A percentile compares a stretch with the other conserved stretches of the same genome.
Conservation (phyloP, 768 basidiomycete genomes). For the Amyloporia xantha region DNA sequence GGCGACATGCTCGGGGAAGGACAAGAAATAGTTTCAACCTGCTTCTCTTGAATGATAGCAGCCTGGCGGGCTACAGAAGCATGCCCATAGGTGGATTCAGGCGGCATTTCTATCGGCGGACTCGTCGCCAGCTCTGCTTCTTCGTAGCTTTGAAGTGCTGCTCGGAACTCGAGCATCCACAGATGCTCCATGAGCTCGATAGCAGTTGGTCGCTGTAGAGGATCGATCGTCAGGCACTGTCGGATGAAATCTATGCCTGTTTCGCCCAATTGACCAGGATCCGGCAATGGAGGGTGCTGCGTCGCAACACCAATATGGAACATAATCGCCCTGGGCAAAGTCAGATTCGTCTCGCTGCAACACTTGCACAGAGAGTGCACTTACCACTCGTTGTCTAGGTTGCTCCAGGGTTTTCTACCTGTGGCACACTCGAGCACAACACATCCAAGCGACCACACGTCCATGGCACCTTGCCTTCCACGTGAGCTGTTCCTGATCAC, state of each 20-base stretch:
- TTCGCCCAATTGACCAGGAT: slow-evolving; percentile 81
- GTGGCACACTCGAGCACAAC: slow-evolving; percentile 97
- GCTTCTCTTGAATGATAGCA: slow-evolving; percentile 50
- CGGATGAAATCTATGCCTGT: slow-evolving; percentile 92
- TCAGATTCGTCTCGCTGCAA: background rate
- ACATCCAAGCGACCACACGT: slow-evolving; percentile 96
- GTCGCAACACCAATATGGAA: slow-evolving; percentile 98
- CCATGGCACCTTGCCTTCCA: slow-evolving; percentile 92
- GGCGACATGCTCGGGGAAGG: slow-evolving; percentile 46
- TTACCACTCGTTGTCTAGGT: slow-evolving; percentile 98
- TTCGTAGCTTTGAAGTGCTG: slow-evolving; percentile 61
- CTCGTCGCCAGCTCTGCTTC: slow-evolving; percentile 51
- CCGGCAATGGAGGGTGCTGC: slow-evolving; percentile 92
- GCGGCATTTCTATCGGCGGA: slow-evolving; percentile 38
- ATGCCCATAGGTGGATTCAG: slow-evolving; percentile 43
- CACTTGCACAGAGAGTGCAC: no score
- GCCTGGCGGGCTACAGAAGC: slow-evolving; percentile 52
- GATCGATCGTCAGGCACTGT: slow-evolving; percentile 84
- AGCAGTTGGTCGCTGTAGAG: slow-evolving; percentile 77
- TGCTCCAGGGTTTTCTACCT: slow-evolving; percentile 97
- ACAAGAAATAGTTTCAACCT: slow-evolving; percentile 48
- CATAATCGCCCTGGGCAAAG: slow-evolving; percentile 92
- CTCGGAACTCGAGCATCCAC: slow-evolving; percentile 85
- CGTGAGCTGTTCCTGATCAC: slow-evolving; percentile 91
- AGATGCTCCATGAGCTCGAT: slow-evolving; percentile 78